phyloP scores from a whole-genome alignment of 2,329 filamentous ascomycete genomes.

The Drechslera avenae region DNA sequence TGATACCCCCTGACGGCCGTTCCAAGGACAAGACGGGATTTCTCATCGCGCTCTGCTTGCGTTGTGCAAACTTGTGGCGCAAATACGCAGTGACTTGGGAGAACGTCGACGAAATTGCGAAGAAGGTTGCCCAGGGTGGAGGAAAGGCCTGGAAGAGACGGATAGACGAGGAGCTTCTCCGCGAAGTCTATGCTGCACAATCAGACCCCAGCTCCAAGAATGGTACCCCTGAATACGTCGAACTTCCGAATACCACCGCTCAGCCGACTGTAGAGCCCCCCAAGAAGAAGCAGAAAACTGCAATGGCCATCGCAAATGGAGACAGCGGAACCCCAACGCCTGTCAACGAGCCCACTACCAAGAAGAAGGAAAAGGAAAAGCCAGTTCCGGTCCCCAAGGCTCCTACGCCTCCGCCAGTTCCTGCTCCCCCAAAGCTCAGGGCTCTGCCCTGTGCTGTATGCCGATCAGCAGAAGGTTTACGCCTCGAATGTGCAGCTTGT shows the following conservation, averaged over 20 bases:
- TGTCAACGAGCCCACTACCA: constrained; percentile 48
- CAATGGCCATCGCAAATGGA: constrained; percentile 46
- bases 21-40: constrained; percentile 78
- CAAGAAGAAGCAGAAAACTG: constrained; percentile 65
- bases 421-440: constrained; percentile 78
- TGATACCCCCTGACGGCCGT: constrained; percentile 70
- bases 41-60: constrained; percentile 82
- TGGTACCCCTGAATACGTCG: constrained; percentile 35
- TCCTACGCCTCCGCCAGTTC: constrained; percentile 65
- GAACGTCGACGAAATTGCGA: constrained; percentile 86
- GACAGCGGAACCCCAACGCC: constrained; percentile 56
- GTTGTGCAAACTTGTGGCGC: constrained; percentile 92
- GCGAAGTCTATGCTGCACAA: constrained; percentile 59
- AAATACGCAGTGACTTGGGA: constrained; percentile 97
- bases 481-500: constrained; percentile 81
- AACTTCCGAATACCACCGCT: constrained; percentile 29
- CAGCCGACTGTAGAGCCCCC: constrained; percentile 54
- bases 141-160: constrained; percentile 85
- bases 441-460: constrained; percentile 86
- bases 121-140: constrained; percentile 80
- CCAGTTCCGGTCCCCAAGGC: constrained; percentile 54
- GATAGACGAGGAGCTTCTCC: constrained; percentile 90
- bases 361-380: constrained; percentile 47
- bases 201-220: constrained; percentile 36
- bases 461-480: constrained; percentile 64